phyloP scores from a whole-genome alignment of 345 rosid genomes.

The Citrus australasica region DNA sequence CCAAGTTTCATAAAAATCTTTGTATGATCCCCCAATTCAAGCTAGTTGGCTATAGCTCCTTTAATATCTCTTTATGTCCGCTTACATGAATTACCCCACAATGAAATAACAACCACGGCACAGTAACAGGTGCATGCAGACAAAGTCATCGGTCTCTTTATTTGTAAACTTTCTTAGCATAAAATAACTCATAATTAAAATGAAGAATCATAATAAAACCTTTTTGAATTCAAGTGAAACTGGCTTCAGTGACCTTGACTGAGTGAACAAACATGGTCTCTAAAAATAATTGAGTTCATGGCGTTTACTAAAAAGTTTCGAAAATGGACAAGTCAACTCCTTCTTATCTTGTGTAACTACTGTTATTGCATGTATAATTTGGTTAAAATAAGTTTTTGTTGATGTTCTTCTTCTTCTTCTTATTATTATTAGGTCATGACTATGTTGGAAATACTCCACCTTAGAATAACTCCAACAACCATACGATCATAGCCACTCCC shows the following conservation, averaged over 20 bases:
- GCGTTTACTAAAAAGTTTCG: slow-evolving; percentile 10
- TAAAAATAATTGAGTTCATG: background rate
- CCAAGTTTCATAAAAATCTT: too few relatives aligned
- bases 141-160: background rate
- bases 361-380: background rate
- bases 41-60: too few relatives aligned
- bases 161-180: background rate
- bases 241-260: slow-evolving; percentile 16
- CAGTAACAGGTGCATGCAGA: background rate
- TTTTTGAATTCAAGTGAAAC: slow-evolving; percentile 28
- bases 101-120: too few relatives aligned
- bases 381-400: too few relatives aligned
- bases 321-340: slow-evolving; percentile 27
- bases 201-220: background rate
- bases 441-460: too few relatives aligned
- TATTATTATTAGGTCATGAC: too few relatives aligned
- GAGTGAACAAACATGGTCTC: background rate
- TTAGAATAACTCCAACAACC: fast-evolving
- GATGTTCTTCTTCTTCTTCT: fast-evolving
- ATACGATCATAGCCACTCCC: too few relatives aligned
- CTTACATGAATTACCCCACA: too few relatives aligned
- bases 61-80: too few relatives aligned
- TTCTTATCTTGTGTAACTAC: slow-evolving; percentile 13
- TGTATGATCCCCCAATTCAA: too few relatives aligned
- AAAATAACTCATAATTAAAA: background rate